A percentile compares a stretch with the other conserved stretches of the same genome.
Evolutionary conservation across 805 yeast genomes (phyloP).

Genomic region (Saccharomycopsis malanga): DNA sequence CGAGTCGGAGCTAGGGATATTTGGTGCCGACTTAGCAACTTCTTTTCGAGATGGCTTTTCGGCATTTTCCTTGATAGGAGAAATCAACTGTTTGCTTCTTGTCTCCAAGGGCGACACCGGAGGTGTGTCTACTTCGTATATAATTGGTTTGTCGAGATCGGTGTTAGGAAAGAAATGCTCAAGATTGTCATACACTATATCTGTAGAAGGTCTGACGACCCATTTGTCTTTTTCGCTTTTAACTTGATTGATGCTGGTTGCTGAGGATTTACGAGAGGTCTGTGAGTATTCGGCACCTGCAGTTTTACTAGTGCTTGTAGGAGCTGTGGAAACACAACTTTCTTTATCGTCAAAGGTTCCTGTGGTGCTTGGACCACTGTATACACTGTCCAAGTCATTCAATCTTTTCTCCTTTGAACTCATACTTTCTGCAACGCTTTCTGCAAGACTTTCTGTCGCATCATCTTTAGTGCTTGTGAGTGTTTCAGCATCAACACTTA

Average conservation of each 20-base stretch:
- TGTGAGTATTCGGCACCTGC: neutral
- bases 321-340: neutral
- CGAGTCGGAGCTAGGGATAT: neutral
- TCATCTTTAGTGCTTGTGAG: neutral
- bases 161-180: constrained; percentile 91
- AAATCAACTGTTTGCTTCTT: constrained; percentile 19
- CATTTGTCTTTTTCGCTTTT: constrained; percentile 28
- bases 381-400: constrained; percentile 3
- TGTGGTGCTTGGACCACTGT: neutral
- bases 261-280: neutral
- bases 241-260: neutral
- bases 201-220: constrained; percentile 92
- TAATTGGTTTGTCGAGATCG: constrained; percentile 84
- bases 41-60: neutral
- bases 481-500: neutral
- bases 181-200: constrained; percentile 83
- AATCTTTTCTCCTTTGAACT: too few species aligned
- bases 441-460: neutral
- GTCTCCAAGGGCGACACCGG: constrained; percentile 44
- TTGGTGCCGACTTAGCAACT: neutral
- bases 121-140: constrained; percentile 60
- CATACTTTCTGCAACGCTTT: neutral
- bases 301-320: neutral
- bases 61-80: constrained; percentile 17
- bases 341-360: neutral